Evolutionary conservation across 2,329 filamentous ascomycete genomes (phyloP).

Genomic region (Colletotrichum sp.): DNA sequence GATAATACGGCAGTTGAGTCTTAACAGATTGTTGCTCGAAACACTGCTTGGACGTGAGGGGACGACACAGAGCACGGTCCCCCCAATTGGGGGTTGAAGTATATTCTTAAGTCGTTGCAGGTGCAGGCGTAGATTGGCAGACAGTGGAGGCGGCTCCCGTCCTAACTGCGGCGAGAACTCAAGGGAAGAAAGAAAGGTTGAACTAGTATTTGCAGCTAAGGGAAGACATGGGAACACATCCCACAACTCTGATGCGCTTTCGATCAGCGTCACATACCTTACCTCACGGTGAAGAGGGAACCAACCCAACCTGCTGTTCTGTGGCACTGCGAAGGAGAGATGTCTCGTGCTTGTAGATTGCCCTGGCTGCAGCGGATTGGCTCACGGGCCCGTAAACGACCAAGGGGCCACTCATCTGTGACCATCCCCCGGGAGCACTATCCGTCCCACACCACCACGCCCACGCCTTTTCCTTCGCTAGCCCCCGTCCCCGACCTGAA

Average conservation of each 20-base stretch:
- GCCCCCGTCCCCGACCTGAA: slow-evolving; percentile 20
- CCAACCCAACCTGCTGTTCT: neutral
- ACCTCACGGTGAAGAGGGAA: neutral
- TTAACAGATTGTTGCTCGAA: slow-evolving; percentile 9
- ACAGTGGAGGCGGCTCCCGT: neutral
- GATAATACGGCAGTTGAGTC: neutral
- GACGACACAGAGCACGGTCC: slow-evolving; percentile 10
- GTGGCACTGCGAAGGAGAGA: neutral
- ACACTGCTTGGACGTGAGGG: slow-evolving; percentile 18
- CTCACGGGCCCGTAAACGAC: neutral
- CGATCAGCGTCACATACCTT: neutral
- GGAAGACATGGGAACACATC: neutral
- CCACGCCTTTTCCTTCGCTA: slow-evolving; percentile 30
- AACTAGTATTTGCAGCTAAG: neutral
- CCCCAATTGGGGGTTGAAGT: neutral
- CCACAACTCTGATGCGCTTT: neutral
- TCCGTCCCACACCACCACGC: slow-evolving; percentile 21
- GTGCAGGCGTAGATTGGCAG: neutral
- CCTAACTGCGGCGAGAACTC: neutral
- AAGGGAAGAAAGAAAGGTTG: neutral
- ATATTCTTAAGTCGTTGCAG: neutral
- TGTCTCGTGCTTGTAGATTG: slow-evolving; percentile 9
- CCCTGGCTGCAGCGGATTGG: neutral
- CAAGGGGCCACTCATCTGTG: slow-evolving; percentile 17
- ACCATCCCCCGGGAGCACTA: slow-evolving; percentile 16